Conservation (phyloP, 805 yeast genomes). For the Lachancea meyersii region DNA sequence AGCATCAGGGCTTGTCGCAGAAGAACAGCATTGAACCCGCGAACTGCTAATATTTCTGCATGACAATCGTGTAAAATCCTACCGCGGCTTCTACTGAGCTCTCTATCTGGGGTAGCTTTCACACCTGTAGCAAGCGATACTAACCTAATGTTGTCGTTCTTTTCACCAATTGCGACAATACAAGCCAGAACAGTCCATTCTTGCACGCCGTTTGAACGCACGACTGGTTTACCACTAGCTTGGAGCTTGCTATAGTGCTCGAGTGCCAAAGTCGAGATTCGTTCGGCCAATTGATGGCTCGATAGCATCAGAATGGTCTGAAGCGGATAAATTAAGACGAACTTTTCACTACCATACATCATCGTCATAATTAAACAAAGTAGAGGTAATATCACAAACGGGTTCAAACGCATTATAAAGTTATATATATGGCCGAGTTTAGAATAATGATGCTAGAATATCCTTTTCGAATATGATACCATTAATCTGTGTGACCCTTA, state of each 20-base stretch:
- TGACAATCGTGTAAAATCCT: conserved; percentile 77
- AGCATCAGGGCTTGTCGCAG: conserved; percentile 39
- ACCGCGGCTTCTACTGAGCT: conserved; percentile 44
- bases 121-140: conserved; percentile 73
- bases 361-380: not conserved
- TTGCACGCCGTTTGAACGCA: conserved; percentile 53
- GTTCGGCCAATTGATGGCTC: conserved; percentile 13
- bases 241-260: conserved; percentile 30
- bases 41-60: conserved; percentile 73
- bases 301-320: not conserved
- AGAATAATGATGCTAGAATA: not conserved
- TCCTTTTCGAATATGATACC: too few relatives aligned
- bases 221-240: conserved; percentile 50
- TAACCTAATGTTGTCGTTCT: conserved; percentile 26
- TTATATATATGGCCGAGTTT: not conserved
- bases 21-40: conserved; percentile 61
- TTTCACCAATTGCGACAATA: conserved; percentile 42
- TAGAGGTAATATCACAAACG: not conserved
- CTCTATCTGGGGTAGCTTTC: conserved; percentile 59
- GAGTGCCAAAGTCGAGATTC: conserved; percentile 16
- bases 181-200: conserved; percentile 89
- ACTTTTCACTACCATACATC: not conserved
- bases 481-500: not conserved
- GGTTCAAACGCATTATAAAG: not conserved
- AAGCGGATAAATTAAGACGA: not conserved